phyloP scores from a whole-genome alignment of 2,329 filamentous ascomycete genomes.

The Huntiella omanensis region DNA sequence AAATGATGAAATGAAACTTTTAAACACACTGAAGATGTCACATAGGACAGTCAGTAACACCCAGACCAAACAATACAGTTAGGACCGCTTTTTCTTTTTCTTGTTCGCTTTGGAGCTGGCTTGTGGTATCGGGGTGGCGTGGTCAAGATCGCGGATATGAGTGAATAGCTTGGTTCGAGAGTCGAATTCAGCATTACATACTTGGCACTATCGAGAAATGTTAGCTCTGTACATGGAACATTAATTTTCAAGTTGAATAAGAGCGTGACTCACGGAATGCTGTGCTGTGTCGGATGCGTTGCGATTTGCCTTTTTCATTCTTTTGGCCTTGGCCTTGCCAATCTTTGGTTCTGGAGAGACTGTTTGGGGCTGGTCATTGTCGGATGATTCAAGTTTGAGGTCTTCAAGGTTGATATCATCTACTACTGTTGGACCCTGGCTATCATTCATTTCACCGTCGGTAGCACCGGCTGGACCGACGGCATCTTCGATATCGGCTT shows the following conservation, averaged over 20 bases:
- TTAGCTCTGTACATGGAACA: background rate
- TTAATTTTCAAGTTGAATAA: background rate
- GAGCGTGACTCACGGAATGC: slow-evolving; percentile 18
- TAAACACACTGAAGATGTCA: too few species aligned
- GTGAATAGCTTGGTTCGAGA: slow-evolving; percentile 55
- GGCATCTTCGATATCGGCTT: background rate
- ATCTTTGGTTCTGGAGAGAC: slow-evolving; percentile 2
- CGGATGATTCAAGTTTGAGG: background rate
- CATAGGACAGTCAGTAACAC: background rate
- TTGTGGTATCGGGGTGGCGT: slow-evolving; percentile 33
- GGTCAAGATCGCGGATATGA: slow-evolving; percentile 47
- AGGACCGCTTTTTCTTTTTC: background rate
- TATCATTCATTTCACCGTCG: too few species aligned
- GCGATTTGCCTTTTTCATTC: slow-evolving; percentile 14
- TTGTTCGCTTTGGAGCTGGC: slow-evolving; percentile 14
- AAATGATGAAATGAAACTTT: too few species aligned
- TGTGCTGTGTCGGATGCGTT: slow-evolving; percentile 18
- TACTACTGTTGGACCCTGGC: background rate
- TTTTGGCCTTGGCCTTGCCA: slow-evolving; percentile 9
- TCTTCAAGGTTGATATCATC: background rate
- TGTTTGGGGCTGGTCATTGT: background rate
- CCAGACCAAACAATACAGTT: too few species aligned
- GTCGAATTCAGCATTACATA: slow-evolving; percentile 28
- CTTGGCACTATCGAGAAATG: slow-evolving; percentile 10
- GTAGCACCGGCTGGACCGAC: background rate